Percentiles rank a stretch among this genome's conserved stretches.
Conservation (phyloP, 2,329 filamentous ascomycete species). For the Byssoonygena ceratinophila region DNA sequence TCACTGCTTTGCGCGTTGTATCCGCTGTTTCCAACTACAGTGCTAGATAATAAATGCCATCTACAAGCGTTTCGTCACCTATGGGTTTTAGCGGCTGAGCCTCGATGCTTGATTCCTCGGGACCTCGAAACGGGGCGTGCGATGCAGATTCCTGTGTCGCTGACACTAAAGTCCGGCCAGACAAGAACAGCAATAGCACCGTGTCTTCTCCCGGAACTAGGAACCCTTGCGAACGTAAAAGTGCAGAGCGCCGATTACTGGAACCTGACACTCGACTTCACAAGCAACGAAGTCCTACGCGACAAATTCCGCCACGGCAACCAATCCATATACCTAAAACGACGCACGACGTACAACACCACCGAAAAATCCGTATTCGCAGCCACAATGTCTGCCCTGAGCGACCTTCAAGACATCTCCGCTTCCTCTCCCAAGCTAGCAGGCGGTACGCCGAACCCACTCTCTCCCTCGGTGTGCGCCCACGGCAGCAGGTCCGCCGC, state of each 20-base stretch:
- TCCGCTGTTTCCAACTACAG: conserved; percentile 75
- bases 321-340: conserved; percentile 64
- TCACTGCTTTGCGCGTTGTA: conserved; percentile 86
- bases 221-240: conserved; percentile 30
- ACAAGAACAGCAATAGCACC: conserved; percentile 39
- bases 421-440: conserved; percentile 20
- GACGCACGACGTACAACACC: conserved; percentile 56
- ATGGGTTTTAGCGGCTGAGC: conserved; percentile 88
- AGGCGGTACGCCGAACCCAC: conserved; percentile 11
- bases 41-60: conserved; percentile 89
- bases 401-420: conserved; percentile 44
- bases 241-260: conserved; percentile 54
- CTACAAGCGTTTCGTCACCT: conserved; percentile 94
- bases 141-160: conserved; percentile 59
- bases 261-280: conserved; percentile 69
- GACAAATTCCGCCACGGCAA: conserved; percentile 52
- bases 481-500: conserved; percentile 19
- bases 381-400: conserved; percentile 63
- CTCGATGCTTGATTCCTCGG: conserved; percentile 75
- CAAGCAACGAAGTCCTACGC: conserved; percentile 49
- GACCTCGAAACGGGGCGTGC: conserved; percentile 77
- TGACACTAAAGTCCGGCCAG: conserved; percentile 46
- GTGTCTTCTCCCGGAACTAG: conserved; percentile 44
- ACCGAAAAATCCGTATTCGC: conserved; percentile 53
- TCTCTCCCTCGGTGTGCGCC: conserved; percentile 19